Evolutionary conservation across 2,329 filamentous ascomycete species (phyloP).

Genomic region (Cladosporium oxysporum): DNA sequence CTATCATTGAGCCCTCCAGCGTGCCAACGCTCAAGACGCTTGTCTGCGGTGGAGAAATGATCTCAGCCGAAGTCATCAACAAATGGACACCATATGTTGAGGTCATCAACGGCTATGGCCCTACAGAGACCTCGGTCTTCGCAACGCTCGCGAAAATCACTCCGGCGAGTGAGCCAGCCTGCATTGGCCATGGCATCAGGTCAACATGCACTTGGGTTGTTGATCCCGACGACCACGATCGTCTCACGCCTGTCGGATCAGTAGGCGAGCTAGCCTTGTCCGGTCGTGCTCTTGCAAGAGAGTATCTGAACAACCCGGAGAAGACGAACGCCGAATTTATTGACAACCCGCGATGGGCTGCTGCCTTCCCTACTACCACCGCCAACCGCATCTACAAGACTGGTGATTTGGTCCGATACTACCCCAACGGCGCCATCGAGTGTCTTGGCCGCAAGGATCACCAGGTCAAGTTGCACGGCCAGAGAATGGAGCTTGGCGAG

Average conservation of each 20-base stretch:
- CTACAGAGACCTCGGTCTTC: constrained; percentile 25
- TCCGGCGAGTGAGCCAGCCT: constrained; percentile 8
- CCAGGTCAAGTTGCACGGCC: constrained; percentile 76
- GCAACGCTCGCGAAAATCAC: constrained; percentile 18
- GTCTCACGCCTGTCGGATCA: constrained; percentile 21
- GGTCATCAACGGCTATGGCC: constrained; percentile 28
- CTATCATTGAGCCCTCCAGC: constrained; percentile 42
- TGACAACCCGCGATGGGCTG: constrained; percentile 14
- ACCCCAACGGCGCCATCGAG: constrained; percentile 23
- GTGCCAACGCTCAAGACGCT: constrained; percentile 46
- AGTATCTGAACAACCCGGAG: constrained; percentile 23
- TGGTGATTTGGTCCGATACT: constrained; percentile 28
- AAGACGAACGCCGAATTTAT: constrained; percentile 19
- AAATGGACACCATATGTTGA: constrained; percentile 22
- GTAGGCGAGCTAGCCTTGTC: constrained; percentile 26
- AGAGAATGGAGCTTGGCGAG: constrained; percentile 74
- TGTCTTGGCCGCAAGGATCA: constrained; percentile 72
- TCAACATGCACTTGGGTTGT: constrained; percentile 22
- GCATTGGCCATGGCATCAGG: constrained; percentile 19
- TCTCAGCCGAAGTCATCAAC: constrained; percentile 26
- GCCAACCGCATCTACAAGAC: constrained; percentile 24
- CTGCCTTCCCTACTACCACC: constrained; percentile 6
- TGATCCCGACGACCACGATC: constrained; percentile 24
- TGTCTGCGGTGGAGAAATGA: constrained; percentile 32
- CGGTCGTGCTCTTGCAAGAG: constrained; percentile 25